Percentiles rank a stretch among this genome's conserved stretches.
Conservation (phyloP, 83 land plant species). For the Picea mariana region DNA sequence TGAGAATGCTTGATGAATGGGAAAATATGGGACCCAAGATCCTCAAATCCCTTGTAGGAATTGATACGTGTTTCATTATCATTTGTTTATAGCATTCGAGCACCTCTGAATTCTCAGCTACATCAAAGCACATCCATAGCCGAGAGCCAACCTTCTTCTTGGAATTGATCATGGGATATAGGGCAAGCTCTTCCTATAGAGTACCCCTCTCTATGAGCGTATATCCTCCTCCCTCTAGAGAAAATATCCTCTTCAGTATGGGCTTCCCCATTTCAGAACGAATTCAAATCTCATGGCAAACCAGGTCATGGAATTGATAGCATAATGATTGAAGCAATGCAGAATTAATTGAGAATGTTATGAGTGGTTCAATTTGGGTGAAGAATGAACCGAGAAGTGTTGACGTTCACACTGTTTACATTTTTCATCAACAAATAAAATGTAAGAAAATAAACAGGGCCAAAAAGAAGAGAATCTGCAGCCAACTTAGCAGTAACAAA, state of each 20-base stretch:
- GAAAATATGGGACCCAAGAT: conserved; percentile 94
- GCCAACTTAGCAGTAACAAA: conserved; percentile 81
- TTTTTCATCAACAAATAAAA: conserved; percentile 19
- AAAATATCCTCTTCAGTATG: too few species aligned
- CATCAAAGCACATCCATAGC: conserved; percentile 87
- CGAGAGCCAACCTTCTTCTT: conserved; percentile 72
- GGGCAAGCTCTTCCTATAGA: too few species aligned
- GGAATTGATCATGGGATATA: neutral
- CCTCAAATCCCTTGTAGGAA: conserved; percentile 91
- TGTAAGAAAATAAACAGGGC: conserved; percentile 83
- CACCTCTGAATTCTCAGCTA: conserved; percentile 64
- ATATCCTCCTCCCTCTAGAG: too few species aligned
- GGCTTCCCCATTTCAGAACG: too few species aligned
- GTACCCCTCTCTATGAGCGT: too few species aligned
- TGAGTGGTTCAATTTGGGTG: too few species aligned
- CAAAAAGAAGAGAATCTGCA: conserved; percentile 80
- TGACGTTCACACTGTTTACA: too few species aligned
- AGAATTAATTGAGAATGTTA: too few species aligned
- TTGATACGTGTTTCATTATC: conserved; percentile 56
- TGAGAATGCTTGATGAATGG: conserved; percentile 89
- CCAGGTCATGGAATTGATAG: conserved; percentile 2
- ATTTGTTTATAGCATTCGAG: conserved; percentile 76
- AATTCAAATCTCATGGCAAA: too few species aligned
- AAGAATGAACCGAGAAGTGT: too few species aligned
- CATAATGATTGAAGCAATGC: too few species aligned